Evolutionary conservation across 257 asterid genomes (phyloP), one percentile per base, ranked within the genome.

Genomic region (Petrea volubilis): DNA sequence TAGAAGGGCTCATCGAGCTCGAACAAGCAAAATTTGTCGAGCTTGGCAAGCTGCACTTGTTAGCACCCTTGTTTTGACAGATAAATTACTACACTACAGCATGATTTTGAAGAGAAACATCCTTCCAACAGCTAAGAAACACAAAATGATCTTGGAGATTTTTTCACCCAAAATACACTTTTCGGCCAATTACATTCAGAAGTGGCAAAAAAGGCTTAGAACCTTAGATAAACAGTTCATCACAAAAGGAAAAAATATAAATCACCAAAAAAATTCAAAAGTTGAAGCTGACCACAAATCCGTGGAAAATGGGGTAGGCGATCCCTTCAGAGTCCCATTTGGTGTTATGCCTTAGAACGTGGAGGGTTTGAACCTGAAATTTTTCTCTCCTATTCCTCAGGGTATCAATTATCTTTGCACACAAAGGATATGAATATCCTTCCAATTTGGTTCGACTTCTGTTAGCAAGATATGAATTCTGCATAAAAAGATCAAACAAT

Each of bases 341-440:
- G 33, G 99, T 92, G 77, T 95, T 92, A 59, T 78, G 90, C 65
- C 83, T 72, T 71, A 95, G 98, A 74, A 95, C 90, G 73, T 90
- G 98, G 64, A 95, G 82, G 43, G 94, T 88, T 77, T 68, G 90
- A 75, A 95, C 82, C 50, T 88, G 86, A 77, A 95, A 90, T 61
- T 81, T 88, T 71, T 82, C 87, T 24, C 57, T 76, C 65, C 96
- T 83, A 75, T 78, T 73, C 43, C 71, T 84, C 69, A 92, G 82
- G 71, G 83, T 71, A 29, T 87, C 90, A 63, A 87, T 69, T 77
- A 95, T 95, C 88, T 88, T 85, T 60, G 80, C 84, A 72, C 99
- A 95, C 79, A 95, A 77, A 44, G 96, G 88, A 74, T 86, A 80
- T 51, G 99, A 94, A 82, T 81, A 82, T 56, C 95, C 98, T 43